Conservation (phyloP, 768 basidiomycete genomes). For the Xanthoconium stramineum region DNA sequence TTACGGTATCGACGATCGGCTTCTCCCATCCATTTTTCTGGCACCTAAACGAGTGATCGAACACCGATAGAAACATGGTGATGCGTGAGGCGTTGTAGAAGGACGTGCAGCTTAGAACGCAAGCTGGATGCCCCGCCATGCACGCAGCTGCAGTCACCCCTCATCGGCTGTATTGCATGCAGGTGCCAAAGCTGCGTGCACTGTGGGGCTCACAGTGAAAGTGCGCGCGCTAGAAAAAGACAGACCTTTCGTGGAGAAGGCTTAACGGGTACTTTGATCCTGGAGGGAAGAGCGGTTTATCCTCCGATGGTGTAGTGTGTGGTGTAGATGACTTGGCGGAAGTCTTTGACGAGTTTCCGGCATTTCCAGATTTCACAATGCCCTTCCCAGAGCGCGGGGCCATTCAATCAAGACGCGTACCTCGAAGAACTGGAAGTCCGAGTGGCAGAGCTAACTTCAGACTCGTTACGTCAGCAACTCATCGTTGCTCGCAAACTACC, state of each 20-base stretch:
- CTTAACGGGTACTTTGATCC: constrained; percentile 84
- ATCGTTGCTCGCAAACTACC: constrained; percentile 4
- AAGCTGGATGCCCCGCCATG: neutral
- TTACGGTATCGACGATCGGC: constrained; percentile 73
- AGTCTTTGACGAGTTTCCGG: constrained; percentile 78
- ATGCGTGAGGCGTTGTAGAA: neutral
- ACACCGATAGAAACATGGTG: neutral
- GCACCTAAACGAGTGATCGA: constrained; percentile 46
- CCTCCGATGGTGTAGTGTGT: constrained; percentile 26
- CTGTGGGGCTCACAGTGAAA: neutral
- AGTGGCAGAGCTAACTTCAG: too few species aligned
- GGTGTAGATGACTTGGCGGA: constrained; percentile 14
- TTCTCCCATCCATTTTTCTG: constrained; percentile 90
- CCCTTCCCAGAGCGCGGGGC: constrained; percentile 56
- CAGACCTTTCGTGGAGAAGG: constrained; percentile 74
- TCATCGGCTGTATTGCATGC: neutral
- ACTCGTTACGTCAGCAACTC: constrained; percentile 22
- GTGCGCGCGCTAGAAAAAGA: neutral
- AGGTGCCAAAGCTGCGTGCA: neutral
- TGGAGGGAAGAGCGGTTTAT: constrained; percentile 70
- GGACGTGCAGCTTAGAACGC: neutral
- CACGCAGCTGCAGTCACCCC: neutral
- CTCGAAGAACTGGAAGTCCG: too few species aligned
- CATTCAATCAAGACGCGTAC: constrained; percentile 31
- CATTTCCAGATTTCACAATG: constrained; percentile 85